phyloP scores from a whole-genome alignment of 179 eudicot genomes.

The Silene vulgaris region DNA sequence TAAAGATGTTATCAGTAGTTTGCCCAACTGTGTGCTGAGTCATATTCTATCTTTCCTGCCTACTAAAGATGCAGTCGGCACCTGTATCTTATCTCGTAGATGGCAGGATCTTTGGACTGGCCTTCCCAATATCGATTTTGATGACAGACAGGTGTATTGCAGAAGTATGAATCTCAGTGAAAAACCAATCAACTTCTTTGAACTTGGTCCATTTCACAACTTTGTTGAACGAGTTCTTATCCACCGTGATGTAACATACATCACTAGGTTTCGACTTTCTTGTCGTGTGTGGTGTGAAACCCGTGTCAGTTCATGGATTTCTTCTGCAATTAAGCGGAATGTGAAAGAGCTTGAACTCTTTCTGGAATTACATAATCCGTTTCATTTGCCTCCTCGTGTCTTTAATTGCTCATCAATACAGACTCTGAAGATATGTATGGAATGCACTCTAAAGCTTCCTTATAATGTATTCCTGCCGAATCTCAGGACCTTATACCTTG shows the following conservation, averaged over 20 bases:
- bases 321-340: slow-evolving; percentile 34
- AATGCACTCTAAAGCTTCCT: slow-evolving; percentile 40
- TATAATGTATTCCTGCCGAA: slow-evolving; percentile 31
- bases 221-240: slow-evolving; percentile 41
- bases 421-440: slow-evolving; percentile 39
- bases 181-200: slow-evolving; percentile 13
- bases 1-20: slow-evolving; percentile 36
- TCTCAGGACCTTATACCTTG: slow-evolving; percentile 36
- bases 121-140: slow-evolving; percentile 42
- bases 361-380: slow-evolving; percentile 35
- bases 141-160: slow-evolving; percentile 16
- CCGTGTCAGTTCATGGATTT: slow-evolving; percentile 42
- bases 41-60: slow-evolving; percentile 45
- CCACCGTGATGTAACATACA: slow-evolving; percentile 30
- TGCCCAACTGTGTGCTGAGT: slow-evolving; percentile 40
- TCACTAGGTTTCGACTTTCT: slow-evolving; percentile 42
- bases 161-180: background rate
- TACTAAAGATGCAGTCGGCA: slow-evolving; percentile 44
- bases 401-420: slow-evolving; percentile 27
- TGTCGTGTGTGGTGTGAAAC: slow-evolving; percentile 44
- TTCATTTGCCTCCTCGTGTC: slow-evolving; percentile 32
- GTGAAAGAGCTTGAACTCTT: slow-evolving; percentile 50
- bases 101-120: slow-evolving; percentile 46
- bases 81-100: slow-evolving; percentile 41
- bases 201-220: slow-evolving; percentile 32